A percentile compares a stretch with the other conserved stretches of the same genome.
phyloP scores from a whole-genome alignment of 768 basidiomycete species.

The Suillus variegatus region DNA sequence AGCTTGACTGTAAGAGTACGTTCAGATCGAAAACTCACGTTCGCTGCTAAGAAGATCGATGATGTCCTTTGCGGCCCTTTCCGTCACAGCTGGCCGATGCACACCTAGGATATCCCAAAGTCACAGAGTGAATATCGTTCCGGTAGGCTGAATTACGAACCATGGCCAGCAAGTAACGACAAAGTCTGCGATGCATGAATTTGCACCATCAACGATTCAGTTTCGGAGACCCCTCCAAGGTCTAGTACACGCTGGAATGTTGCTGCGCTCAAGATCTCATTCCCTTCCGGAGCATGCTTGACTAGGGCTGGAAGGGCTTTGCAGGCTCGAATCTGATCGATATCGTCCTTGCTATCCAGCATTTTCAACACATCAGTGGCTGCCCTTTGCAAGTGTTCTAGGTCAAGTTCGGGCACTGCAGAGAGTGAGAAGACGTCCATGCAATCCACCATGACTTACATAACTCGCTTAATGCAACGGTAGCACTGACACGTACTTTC shows the following conservation, averaged over 20 bases:
- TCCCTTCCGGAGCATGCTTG: neutral
- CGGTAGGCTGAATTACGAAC: neutral
- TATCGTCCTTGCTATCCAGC: slow-evolving; percentile 5
- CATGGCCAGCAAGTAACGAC: neutral
- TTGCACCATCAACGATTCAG: neutral
- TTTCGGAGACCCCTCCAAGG: neutral
- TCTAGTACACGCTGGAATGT: slow-evolving; percentile 2
- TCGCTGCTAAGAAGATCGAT: neutral
- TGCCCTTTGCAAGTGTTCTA: neutral
- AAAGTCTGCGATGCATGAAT: slow-evolving; percentile 3
- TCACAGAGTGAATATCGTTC: neutral
- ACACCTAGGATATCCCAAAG: neutral
- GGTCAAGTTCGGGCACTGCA: neutral
- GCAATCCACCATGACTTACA: neutral
- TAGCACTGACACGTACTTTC: slow-evolving; percentile 1
- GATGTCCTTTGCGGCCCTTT: neutral
- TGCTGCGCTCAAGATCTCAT: neutral
- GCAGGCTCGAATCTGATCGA: slow-evolving; percentile 1
- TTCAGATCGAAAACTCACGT: neutral
- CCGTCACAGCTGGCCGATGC: neutral
- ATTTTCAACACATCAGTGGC: neutral
- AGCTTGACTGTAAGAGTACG: no score
- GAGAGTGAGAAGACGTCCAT: neutral
- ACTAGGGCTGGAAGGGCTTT: slow-evolving; percentile 2
- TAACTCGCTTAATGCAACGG: neutral